Conservation (phyloP, 306 rosid genomes). For the Malus asiatica region DNA sequence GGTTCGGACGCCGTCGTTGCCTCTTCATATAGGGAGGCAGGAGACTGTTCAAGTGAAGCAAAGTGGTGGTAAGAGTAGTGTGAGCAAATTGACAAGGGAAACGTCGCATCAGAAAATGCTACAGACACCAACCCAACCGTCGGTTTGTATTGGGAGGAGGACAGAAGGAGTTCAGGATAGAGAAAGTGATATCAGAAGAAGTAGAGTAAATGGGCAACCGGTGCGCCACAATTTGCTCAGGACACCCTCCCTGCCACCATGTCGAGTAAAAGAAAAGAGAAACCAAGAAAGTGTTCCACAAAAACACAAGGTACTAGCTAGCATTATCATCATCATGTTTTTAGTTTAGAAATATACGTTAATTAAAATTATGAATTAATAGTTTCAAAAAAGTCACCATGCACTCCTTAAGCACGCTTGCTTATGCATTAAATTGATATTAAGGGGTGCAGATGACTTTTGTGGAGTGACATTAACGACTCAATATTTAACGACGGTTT, state of each 20-base stretch:
- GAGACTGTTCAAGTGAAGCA: constrained; percentile 20
- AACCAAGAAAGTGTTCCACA: neutral
- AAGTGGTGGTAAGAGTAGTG: neutral
- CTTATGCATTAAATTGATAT: neutral
- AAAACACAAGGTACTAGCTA: constrained; percentile 4
- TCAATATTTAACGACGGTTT: neutral
- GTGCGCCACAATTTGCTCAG: constrained; percentile 21
- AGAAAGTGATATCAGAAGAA: constrained; percentile 6
- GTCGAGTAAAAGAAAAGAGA: constrained; percentile 7
- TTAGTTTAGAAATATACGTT: too few relatives aligned
- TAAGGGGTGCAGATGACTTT: neutral
- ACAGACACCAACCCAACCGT: constrained; percentile 34
- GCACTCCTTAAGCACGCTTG: neutral
- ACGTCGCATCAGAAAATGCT: constrained; percentile 20
- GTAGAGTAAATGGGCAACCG: neutral
- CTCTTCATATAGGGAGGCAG: constrained; percentile 35
- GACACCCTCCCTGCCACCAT: constrained; percentile 39
- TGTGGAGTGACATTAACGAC: neutral
- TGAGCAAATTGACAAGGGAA: constrained; percentile 20
- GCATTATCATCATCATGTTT: neutral
- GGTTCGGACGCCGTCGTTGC: constrained; percentile 50
- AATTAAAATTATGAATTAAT: neutral
- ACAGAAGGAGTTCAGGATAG: constrained; percentile 30
- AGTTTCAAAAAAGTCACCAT: neutral
- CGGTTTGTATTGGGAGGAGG: constrained; percentile 37